A percentile compares a stretch with the other conserved stretches of the same genome.
Evolutionary conservation across 2,329 filamentous ascomycete genomes (phyloP).

Genomic region (Zymoseptoria brevis): DNA sequence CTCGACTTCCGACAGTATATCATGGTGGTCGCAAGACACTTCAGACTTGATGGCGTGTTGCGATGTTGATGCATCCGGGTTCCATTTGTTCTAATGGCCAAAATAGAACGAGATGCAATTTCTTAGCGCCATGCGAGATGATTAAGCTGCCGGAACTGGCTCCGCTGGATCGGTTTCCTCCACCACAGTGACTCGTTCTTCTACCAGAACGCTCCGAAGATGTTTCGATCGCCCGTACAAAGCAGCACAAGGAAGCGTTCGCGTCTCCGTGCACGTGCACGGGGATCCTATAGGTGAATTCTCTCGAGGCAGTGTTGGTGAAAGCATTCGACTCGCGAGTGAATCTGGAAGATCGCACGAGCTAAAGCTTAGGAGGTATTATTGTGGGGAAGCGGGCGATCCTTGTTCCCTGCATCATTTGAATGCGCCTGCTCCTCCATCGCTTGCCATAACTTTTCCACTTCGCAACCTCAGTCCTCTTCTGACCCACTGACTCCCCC

Average conservation of each 20-base stretch:
- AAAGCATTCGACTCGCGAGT: too few species aligned
- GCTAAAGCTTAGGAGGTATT: too few species aligned
- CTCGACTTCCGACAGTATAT: too few species aligned
- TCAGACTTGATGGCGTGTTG: neutral
- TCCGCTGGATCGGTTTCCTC: neutral
- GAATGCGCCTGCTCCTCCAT: neutral
- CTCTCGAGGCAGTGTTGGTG: too few species aligned
- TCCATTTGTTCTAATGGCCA: neutral
- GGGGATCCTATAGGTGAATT: too few species aligned
- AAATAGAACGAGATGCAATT: neutral
- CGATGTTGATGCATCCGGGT: neutral
- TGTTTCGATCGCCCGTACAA: neutral
- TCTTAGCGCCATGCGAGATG: neutral
- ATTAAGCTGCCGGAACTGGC: neutral
- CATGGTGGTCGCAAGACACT: too few species aligned
- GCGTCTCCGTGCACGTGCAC: too few species aligned
- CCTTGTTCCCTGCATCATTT: neutral
- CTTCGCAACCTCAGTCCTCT: neutral
- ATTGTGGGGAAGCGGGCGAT: neutral
- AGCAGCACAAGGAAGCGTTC: too few species aligned
- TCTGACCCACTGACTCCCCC: neutral
- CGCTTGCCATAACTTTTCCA: neutral
- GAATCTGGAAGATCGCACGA: too few species aligned
- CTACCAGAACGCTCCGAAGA: neutral
- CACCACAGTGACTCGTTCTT: too few species aligned